Evolutionary conservation across 2,329 filamentous ascomycete genomes (phyloP), one percentile per base, ranked within the genome.

Genomic region (Leptosphaerulina australis): DNA sequence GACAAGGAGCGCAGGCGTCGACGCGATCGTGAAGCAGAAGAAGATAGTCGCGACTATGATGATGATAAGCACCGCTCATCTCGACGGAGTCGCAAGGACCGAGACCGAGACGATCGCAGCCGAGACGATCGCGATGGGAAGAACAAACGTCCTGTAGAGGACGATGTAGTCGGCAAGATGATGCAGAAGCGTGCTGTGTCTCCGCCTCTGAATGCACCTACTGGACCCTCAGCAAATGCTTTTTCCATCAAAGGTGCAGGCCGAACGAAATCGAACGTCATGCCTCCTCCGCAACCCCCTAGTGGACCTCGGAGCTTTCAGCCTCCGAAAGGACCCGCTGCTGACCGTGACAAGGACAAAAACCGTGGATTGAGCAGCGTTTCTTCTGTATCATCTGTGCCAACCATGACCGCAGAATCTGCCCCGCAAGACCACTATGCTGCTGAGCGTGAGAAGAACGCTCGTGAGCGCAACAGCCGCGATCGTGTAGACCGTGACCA

Each of bases 401-500:
- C 62, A 10, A 47, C 53, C 11, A 56, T 59, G 4, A 55, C 68
- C 4, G 50, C 53, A 10, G 59, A 59, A 4, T 46, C 60, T 9
- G 53, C 59, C 1, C 36, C 57, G 10, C 63, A 65, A 47, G 84
- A 88, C 57, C 79, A 83, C n/a, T 86, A 89, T 69, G 86, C 87
- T 1, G 76, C 86, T 0, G 87, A 90, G 70, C 83, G 87, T 17
- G 86, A 88, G 66, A 62, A 56, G 15, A 69, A 72, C n/a, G 64
- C 63, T 11, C 59, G 66, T 1, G 68, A 69, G 43, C 61, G 68
- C 14, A 63, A 68, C 12, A 60, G 60, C 21, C 54, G 62, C 6
- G 67, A 67, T 17, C 65, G 67, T 18, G 60, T 60, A 11, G 60
- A 66, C 24, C 60, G 63, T 34, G 53, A 49, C 5, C 36, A 58